Evolutionary conservation across 2,329 filamentous ascomycete genomes (phyloP).

Genomic region (Chaetomium sp.): DNA sequence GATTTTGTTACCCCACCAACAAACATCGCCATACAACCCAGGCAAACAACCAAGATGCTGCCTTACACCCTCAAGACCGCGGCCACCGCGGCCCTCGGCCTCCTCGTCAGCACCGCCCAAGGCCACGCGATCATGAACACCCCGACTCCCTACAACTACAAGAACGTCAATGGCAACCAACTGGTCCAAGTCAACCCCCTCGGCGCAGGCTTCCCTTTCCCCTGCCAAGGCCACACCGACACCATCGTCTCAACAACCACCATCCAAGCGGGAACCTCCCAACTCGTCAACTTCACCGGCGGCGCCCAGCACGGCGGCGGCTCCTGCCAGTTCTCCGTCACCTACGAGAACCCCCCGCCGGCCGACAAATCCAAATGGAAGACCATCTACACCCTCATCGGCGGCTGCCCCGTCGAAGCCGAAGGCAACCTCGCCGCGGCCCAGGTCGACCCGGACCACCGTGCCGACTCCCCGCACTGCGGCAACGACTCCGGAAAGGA

Average conservation of each 20-base stretch:
- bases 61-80: background rate
- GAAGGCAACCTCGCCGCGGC: constrained; percentile 11
- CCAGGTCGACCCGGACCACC: constrained; percentile 13
- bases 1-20: background rate
- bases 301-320: constrained; percentile 29
- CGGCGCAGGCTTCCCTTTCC: constrained; percentile 16
- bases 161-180: constrained; percentile 10
- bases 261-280: constrained; percentile 15
- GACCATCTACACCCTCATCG: constrained; percentile 29
- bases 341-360: constrained; percentile 23
- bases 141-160: constrained; percentile 21
- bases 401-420: constrained; percentile 28
- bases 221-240: constrained; percentile 19
- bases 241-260: constrained; percentile 15
- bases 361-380: constrained; percentile 25
- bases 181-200: constrained; percentile 19
- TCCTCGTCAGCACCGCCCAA: constrained; percentile 7
- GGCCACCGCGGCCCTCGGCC: background rate
- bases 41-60: background rate
- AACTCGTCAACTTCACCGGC: constrained; percentile 26
- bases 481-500: constrained; percentile 23
- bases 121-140: constrained; percentile 25
- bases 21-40: background rate
- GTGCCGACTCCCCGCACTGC: constrained; percentile 18
- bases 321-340: constrained; percentile 29